Conservation (phyloP, 2,329 filamentous ascomycete species). For the Trichoderma sp. region DNA sequence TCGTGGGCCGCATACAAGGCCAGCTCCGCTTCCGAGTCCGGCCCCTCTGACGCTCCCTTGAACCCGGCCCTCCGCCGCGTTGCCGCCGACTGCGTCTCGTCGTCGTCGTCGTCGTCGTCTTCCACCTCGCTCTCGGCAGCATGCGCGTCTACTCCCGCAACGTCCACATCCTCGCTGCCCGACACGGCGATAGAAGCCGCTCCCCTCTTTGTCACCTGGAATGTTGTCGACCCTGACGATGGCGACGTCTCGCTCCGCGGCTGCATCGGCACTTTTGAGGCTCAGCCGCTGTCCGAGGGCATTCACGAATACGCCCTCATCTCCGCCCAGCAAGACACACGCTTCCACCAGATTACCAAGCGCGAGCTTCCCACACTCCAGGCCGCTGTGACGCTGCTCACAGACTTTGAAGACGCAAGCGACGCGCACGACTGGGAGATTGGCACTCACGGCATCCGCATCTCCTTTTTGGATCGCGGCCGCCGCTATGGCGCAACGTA, state of each 20-base stretch:
- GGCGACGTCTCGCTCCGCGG: slow-evolving; percentile 66
- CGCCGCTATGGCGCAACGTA: slow-evolving; percentile 82
- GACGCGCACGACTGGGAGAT: slow-evolving; percentile 81
- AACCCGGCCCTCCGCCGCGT: slow-evolving; percentile 45
- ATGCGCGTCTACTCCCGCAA: slow-evolving; percentile 45
- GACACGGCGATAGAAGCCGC: slow-evolving; percentile 45
- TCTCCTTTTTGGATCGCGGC: slow-evolving; percentile 74
- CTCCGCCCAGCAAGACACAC: slow-evolving; percentile 64
- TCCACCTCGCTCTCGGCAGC: slow-evolving; percentile 40
- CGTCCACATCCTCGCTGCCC: slow-evolving; percentile 42
- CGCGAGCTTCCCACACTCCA: slow-evolving; percentile 56
- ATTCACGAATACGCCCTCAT: slow-evolving; percentile 79
- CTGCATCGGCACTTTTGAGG: slow-evolving; percentile 93
- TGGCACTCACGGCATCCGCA: slow-evolving; percentile 80
- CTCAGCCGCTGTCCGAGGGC: slow-evolving; percentile 68
- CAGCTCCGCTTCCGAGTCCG: slow-evolving; percentile 12
- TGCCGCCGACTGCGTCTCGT: slow-evolving; percentile 31
- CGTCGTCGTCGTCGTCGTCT: slow-evolving; percentile 36
- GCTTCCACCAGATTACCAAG: slow-evolving; percentile 55
- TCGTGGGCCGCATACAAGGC: slow-evolving; percentile 51
- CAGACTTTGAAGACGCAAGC: slow-evolving; percentile 73
- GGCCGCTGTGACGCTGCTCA: slow-evolving; percentile 76
- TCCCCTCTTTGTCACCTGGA: slow-evolving; percentile 95
- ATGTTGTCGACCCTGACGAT: slow-evolving; percentile 52
- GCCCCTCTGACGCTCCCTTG: slow-evolving; percentile 21